Conservation (phyloP, 148 eudicot species). For the Rhododendron williamsianum region DNA sequence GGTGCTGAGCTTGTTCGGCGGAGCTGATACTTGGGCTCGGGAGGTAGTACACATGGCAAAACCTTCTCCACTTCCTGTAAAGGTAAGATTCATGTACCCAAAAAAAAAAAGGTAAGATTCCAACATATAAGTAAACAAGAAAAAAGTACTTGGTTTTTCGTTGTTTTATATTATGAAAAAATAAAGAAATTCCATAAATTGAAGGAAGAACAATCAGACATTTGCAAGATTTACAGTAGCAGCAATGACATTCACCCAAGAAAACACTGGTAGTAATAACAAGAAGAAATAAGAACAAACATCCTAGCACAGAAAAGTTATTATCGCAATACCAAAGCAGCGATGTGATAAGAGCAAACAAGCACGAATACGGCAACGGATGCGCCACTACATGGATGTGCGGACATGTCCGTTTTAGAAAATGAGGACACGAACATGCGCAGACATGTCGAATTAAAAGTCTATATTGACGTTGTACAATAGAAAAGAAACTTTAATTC, state of each 20-base stretch:
- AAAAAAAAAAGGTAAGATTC: not conserved
- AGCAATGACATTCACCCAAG: not conserved
- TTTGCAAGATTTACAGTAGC: not conserved
- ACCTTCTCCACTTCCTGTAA: slow-evolving; percentile 68
- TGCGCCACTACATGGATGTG: not conserved
- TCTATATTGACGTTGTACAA: not conserved
- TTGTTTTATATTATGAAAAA: not conserved
- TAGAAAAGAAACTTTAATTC: not conserved
- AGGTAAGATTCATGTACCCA: not conserved
- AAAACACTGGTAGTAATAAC: not conserved
- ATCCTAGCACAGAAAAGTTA: not conserved
- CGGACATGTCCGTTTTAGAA: not conserved
- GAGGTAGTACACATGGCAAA: slow-evolving; percentile 62
- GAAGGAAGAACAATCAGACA: not conserved
- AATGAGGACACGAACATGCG: not conserved
- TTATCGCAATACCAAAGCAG: not conserved
- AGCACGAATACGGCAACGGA: not conserved
- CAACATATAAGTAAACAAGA: not conserved
- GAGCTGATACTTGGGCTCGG: slow-evolving; percentile 82
- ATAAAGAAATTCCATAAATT: not conserved
- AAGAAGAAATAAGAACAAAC: not conserved
- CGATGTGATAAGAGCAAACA: not conserved
- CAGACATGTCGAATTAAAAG: not conserved
- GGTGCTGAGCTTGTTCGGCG: slow-evolving; percentile 84
- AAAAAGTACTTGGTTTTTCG: not conserved